Evolutionary conservation across 495 filamentous ascomycete genomes (phyloP), one percentile per base, ranked within the genome.

Genomic region (Astrothelium macrocarpum): DNA sequence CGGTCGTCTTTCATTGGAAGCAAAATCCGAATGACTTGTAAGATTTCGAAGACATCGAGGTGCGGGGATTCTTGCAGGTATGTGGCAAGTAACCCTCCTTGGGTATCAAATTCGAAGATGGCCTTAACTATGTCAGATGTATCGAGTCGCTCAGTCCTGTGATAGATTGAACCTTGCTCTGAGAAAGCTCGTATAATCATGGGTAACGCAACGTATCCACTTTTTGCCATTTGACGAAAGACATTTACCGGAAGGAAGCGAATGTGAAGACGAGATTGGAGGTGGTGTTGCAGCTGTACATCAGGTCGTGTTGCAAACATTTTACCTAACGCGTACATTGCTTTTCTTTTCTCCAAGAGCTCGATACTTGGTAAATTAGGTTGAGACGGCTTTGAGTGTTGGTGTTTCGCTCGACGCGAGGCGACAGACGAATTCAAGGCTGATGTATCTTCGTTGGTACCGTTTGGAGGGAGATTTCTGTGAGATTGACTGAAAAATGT

Each of bases 251-350:
- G 65, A 45, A 67, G 72, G 28, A 76, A 75, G 10, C 56, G 34
- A 36, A 76, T 63, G 25, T 46, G 39, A 12, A 76, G 31, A 31
- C 28, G 28, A 43, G 59, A 60, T 31, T 11, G 31, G n/a, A 34
- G 32, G 36, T 60, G 31, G 3, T 36, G 36, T 3, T n/a, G 20
- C 31, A 20, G 31, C 12, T 34, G 28, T 36, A 23, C 14, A 59
- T 14, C 25, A 56, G 49, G 10, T 9, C 63, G 9, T 9, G 29
- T n/a, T 20, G 49, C 61, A 67, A 87, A 86, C 4, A 87, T 81
- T 59, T 79, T 79, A 0, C 81, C 76, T 4, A 87, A 66, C 31
- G 83, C 64, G 72, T 83, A 85, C 12, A 78, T 66, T 10, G 77
- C 78, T 43, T 77, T 74, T 61, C 79, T 78, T 1, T 34, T 66